Evolutionary conservation across 768 basidiomycete genomes (phyloP), one percentile per base, ranked within the genome.

Genomic region (Pholiota conissans): DNA sequence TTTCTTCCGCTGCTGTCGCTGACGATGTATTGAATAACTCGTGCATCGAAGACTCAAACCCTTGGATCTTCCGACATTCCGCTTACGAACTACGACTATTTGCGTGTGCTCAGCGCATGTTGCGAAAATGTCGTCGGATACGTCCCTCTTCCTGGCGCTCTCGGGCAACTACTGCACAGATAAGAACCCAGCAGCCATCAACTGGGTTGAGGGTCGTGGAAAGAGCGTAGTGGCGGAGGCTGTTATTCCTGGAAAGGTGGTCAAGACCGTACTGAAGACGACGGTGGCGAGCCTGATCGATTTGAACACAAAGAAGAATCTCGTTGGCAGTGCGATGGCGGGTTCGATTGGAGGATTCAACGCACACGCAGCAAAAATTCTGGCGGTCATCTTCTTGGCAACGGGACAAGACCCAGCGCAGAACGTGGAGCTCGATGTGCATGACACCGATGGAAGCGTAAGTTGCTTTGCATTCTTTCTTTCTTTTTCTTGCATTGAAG

Each of bases 161-260:
- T 93, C 90, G 5, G 97, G 96, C 45, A 99, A 99, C 72, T 99
- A 98, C 72, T 98, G 97, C 78, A 99, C 94, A 62, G 97, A 99
- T 77, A 99, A 99, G 88, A 99, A 99, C 77, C 92, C 97, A 0
- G 93, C 97, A 9, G 97, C 97, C 42, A 97, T 99, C 74, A 99
- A 98, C 76, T 99, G 97, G 97, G 98, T 98, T 61, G 96, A 98
- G 74, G 97, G 97, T 1, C 81, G 97, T 39, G 97, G 97, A 24
- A 99, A 99, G 89, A 91, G 91, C 54, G 90, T 99, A 18, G 95
- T 98, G 49, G 96, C 94, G 0, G 96, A 99, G 76, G 95, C 95
- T 2, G 82, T 98, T 48, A 76, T 99, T 28, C 91, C 96, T 0
- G 95, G 95, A 0, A 85, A 86, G 62, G 77, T 95, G 32, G 95